These are phyloP conservation scores for Ceratocystis variospora DNA, from an alignment of 2,329 filamentous ascomycete genomes.

Conservation along the genomic window DNA sequence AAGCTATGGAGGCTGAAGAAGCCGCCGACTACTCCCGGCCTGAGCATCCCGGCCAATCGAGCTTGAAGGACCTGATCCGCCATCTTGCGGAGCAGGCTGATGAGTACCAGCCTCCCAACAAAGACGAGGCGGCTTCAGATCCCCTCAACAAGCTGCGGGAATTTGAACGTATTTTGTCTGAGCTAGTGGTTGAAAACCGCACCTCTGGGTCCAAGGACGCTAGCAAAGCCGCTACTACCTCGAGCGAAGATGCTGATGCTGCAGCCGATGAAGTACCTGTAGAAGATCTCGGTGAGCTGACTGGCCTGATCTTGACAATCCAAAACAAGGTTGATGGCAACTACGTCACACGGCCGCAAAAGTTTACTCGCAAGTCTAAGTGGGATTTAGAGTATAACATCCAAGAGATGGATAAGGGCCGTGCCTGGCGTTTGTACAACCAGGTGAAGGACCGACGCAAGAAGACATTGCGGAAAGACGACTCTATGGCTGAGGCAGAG, in stretches of 20 bases:
- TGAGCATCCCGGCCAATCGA: slow-evolving; percentile 19
- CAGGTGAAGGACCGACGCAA: slow-evolving; percentile 43
- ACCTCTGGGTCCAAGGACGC: slow-evolving; percentile 2
- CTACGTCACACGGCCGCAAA: slow-evolving; percentile 46
- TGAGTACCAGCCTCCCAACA: slow-evolving; percentile 22
- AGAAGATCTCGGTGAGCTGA: slow-evolving; percentile 29
- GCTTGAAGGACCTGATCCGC: slow-evolving; percentile 38
- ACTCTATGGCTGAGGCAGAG: slow-evolving; percentile 24
- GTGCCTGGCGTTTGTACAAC: slow-evolving; percentile 40
- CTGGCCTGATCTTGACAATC: slow-evolving; percentile 59
- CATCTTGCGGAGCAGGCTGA: slow-evolving; percentile 35
- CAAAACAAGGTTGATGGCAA: slow-evolving; percentile 58
- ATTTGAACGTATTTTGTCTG: slow-evolving; percentile 39
- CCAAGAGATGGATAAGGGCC: slow-evolving; percentile 39
- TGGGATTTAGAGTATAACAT: slow-evolving; percentile 75
- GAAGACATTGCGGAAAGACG: slow-evolving; percentile 27
- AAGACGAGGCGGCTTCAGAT: slow-evolving; percentile 20
- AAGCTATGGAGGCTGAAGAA: slow-evolving; percentile 13
- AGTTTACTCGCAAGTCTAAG: slow-evolving; percentile 29
- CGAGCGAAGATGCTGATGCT: neutral
- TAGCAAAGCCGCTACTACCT: neutral
- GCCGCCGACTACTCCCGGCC: slow-evolving; percentile 6
- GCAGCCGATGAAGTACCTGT: neutral
- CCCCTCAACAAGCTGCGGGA: slow-evolving; percentile 30
- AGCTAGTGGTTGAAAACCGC: slow-evolving; percentile 29